phyloP scores from a whole-genome alignment of 2,329 filamentous ascomycete genomes.

The Lachnellula willkommii region DNA sequence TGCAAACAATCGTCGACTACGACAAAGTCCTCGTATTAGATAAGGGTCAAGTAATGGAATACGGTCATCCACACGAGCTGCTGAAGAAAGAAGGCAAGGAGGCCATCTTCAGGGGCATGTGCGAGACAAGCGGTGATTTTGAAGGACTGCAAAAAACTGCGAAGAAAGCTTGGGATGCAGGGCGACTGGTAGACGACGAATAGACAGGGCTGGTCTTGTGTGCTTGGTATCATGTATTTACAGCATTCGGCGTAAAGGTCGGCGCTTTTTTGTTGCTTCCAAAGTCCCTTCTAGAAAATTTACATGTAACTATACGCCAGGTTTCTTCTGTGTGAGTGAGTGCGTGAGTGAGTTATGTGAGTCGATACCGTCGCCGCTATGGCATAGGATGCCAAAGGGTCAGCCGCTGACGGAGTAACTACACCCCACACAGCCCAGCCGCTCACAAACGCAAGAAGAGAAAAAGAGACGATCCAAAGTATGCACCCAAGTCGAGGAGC shows the following conservation, averaged over 20 bases:
- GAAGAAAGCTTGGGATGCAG: constrained; percentile 39
- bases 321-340: neutral
- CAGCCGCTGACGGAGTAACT: too few relatives aligned
- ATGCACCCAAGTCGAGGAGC: too few relatives aligned
- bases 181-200: constrained; percentile 36
- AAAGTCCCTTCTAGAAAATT: neutral
- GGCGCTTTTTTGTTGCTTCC: neutral
- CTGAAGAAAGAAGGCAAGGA: constrained; percentile 56
- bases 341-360: too few relatives aligned
- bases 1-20: constrained; percentile 97
- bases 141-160: constrained; percentile 52
- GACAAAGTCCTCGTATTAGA: constrained; percentile 96
- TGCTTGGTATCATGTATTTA: neutral
- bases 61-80: constrained; percentile 80
- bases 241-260: neutral
- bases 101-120: constrained; percentile 58
- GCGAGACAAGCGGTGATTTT: constrained; percentile 61
- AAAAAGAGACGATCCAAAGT: too few relatives aligned
- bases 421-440: too few relatives aligned
- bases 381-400: too few relatives aligned
- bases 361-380: too few relatives aligned
- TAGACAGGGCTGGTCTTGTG: constrained; percentile 5
- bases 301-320: neutral
- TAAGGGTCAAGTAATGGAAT: constrained; percentile 82
- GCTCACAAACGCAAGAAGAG: too few relatives aligned